Evolutionary conservation across 805 yeast species (phyloP), one percentile per base, ranked within the genome.

Genomic region (Kazachstania bromeliacearum): DNA sequence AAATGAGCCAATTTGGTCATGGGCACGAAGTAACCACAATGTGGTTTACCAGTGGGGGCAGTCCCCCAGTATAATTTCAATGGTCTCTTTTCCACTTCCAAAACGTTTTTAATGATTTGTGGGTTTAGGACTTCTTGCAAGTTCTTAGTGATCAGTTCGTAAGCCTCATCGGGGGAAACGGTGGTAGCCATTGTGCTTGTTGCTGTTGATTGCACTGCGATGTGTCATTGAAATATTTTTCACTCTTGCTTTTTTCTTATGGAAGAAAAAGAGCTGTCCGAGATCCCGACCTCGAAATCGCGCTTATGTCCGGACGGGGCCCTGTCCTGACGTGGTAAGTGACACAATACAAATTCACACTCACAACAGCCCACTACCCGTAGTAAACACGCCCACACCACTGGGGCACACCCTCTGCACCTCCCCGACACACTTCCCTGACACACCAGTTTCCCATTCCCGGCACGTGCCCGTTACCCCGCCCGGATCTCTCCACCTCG

Each of bases 11-110:
- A 64, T 62, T 92, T 89, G 43, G 94, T 81, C 97, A 92, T 89
- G 36, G 97, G 92, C 26, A 92, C 98, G 56, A 92, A 85, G 71
- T 92, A 92, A 35, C 97, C 99, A 67, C 96, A 88, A 65, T 92
- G 99, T 31, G 97, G 96, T 63, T 76, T 84, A 36, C 99, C 99
- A 4, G 99, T 92, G 42, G 99, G 97, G 6, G 99, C 99, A 15
- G 97, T 88, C 48, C 99, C 99, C 97, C 96, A 92, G 75, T 92
- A 92, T 54, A 92, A 64, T 53, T 77, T 82, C 47, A 94, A 62
- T 10, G 92, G 84, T 51, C 94, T 77, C 51, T 85, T 75, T 53
- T 85, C 81, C 37, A 73, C 79, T 56, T 83, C 92, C 42, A 88
- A 67, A 23, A 85, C 76, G 55, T 85, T 73, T 56, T 82, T 82